Base-by-base conservation (phyloP, 352 stramenopile species). In the Globisporangium rhizosaccharum region DNA sequence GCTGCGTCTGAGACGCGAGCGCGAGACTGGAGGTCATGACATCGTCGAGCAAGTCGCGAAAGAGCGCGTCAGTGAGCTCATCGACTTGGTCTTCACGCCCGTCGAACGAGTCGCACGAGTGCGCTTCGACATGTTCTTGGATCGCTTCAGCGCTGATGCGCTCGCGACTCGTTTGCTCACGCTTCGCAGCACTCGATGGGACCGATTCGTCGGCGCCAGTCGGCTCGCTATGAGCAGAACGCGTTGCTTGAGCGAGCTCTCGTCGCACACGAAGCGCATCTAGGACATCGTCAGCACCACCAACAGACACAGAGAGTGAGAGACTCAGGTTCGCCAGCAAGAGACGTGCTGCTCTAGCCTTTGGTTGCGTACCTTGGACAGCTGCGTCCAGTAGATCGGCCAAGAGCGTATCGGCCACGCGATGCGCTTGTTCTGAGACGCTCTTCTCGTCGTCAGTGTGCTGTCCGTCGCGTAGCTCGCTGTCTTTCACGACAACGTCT, bases 341-440 rank as follows among this genome's bases (percentile, higher is more conserved):
- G 30, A 36, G 30, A 5, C 5, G 5, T 36, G 30, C 30, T 5
- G 5, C 30, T 36, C 30, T 36, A 36, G 30, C n/a, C n/a, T n/a
- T n/a, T n/a, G 23, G 23, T 23, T 28, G 26, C 59, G 12, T 68
- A 75, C 71, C 65, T 23, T 57, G 36, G 23, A 60, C 51, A 0
- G 72, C 17, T 1, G 53, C 25, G 50, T 66, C 39, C 6, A 72
- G 53, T 30, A 80, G 39, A 20, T 68, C 56, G 11, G 47, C 30
- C 10, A 67, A 70, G 7, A 80, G 17, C 26, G 71, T 30, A 15
- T 59, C 50, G 42, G 63, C n/a, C 30, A 75, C 56, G 45, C 58
- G 61, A 44, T 68, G 57, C 18, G 26, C 36, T 28, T 56, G 8
- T 1, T 48, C 49, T 51, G 2, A 18, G 20, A 20, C 41, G 33